These are phyloP conservation scores for Trichosporon sp. DNA, from an alignment of 1,284 basidiomycete species.

Conservation along the genomic window DNA sequence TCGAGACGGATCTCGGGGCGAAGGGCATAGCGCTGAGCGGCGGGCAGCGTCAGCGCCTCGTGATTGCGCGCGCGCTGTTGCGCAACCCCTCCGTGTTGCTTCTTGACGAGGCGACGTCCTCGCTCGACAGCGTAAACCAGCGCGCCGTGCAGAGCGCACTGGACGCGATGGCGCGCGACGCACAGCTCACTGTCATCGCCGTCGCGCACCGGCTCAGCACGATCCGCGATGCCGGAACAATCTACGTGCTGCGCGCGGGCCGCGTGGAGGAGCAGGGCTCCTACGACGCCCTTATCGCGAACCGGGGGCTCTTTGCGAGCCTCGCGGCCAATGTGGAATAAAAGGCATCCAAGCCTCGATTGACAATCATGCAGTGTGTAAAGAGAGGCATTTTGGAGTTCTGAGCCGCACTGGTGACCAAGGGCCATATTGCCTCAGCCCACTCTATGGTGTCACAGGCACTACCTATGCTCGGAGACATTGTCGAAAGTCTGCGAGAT, in stretches of 20 bases:
- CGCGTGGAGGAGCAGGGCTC: not conserved
- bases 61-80: slow-evolving; percentile 53
- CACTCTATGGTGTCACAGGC: no score
- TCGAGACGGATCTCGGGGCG: not conserved
- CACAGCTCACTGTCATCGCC: slow-evolving; percentile 78
- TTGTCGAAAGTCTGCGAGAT: no score
- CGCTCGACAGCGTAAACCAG: slow-evolving; percentile 83
- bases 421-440: no score
- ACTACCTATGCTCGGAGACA: no score
- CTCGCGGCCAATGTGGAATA: not conserved
- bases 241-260: slow-evolving; percentile 61
- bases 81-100: slow-evolving; percentile 53
- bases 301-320: not conserved
- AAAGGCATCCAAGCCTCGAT: not conserved
- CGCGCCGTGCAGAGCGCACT: slow-evolving; percentile 79
- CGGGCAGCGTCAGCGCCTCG: slow-evolving; percentile 53
- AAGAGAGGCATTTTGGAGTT: not conserved
- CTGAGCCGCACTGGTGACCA: no score
- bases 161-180: slow-evolving; percentile 70
- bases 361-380: not conserved
- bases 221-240: slow-evolving; percentile 75
- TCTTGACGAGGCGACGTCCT: slow-evolving; percentile 55
- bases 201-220: slow-evolving; percentile 82
- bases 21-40: slow-evolving; percentile 52
- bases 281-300: not conserved